Evolutionary conservation across 768 basidiomycete species (phyloP).

Genomic region (Pisolithus orientalis): DNA sequence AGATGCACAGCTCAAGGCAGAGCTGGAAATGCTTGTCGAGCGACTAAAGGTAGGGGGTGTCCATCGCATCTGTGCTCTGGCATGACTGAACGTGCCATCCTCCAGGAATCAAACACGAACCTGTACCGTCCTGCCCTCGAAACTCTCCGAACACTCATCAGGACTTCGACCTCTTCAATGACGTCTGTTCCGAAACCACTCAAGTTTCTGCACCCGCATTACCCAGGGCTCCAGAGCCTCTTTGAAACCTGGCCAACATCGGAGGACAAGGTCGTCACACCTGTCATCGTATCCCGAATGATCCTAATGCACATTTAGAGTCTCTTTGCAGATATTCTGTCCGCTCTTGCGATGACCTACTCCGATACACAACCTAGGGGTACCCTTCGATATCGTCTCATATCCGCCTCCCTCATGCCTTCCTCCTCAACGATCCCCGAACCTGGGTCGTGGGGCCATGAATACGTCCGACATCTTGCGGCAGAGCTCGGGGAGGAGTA

Average conservation of each 20-base stretch:
- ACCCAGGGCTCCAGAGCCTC: constrained; percentile 75
- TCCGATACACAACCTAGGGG: constrained; percentile 96
- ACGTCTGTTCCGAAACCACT: constrained; percentile 98
- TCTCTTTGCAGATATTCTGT: constrained; percentile 93
- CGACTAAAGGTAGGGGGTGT: constrained; percentile 67
- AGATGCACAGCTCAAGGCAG: constrained; percentile 86
- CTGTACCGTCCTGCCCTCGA: constrained; percentile 90
- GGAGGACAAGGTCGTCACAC: constrained; percentile 57
- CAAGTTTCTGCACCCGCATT: constrained; percentile 95
- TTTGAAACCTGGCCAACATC: constrained; percentile 80
- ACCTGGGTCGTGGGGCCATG: constrained; percentile 98
- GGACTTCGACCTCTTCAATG: constrained; percentile 97
- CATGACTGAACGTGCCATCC: constrained; percentile 11
- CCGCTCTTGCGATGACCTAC: constrained; percentile 99
- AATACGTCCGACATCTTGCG: constrained; percentile 95
- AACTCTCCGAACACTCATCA: constrained; percentile 86
- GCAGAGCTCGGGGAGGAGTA: constrained; percentile 96
- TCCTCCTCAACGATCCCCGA: constrained; percentile 65
- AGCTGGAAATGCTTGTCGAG: constrained; percentile 96
- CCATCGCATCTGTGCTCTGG: constrained; percentile 1
- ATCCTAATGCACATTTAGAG: constrained; percentile 42
- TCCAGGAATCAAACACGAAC: constrained; percentile 78
- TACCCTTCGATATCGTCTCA: constrained; percentile 87
- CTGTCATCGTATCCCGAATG: background rate
- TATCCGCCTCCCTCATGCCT: constrained; percentile 66